A percentile compares a stretch with the other conserved stretches of the same genome.
Evolutionary conservation across 2,329 filamentous ascomycete genomes (phyloP).

Genomic region (Penicillium sumatraense): DNA sequence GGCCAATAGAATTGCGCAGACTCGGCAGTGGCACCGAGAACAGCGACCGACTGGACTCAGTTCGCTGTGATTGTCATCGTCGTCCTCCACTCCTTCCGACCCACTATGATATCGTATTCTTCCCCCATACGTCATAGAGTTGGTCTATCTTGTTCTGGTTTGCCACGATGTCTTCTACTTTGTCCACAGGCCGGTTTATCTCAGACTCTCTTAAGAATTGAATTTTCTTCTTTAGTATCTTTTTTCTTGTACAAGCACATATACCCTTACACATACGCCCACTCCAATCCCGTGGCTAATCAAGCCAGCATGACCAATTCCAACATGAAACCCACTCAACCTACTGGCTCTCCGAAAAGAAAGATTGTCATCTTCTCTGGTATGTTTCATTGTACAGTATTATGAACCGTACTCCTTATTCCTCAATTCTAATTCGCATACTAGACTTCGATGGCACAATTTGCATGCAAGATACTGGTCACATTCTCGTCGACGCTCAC

Average conservation of each 20-base stretch:
- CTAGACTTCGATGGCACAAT: constrained; percentile 74
- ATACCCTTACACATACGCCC: background rate
- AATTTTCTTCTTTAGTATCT: background rate
- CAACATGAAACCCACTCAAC: constrained; percentile 17
- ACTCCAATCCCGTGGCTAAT: background rate
- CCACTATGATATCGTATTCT: constrained; percentile 19
- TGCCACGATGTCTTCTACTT: constrained; percentile 10
- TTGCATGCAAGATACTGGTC: constrained; percentile 72
- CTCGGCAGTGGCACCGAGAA: constrained; percentile 10
- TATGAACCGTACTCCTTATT: background rate
- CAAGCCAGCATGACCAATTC: constrained; percentile 16
- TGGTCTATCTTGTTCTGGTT: constrained; percentile 18
- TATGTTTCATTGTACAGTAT: constrained; percentile 26
- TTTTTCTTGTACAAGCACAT: background rate
- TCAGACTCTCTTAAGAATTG: background rate
- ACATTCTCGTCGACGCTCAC: constrained; percentile 69
- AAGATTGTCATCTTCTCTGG: constrained; percentile 54
- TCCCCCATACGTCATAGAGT: constrained; percentile 22
- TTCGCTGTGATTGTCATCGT: background rate
- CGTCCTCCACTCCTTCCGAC: background rate
- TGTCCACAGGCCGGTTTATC: background rate
- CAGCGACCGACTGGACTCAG: background rate
- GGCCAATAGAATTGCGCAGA: background rate
- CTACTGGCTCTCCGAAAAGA: constrained; percentile 35
- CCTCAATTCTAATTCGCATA: background rate